Conservation (phyloP, 129 eudicot species). For the Pittosporum tobira region DNA sequence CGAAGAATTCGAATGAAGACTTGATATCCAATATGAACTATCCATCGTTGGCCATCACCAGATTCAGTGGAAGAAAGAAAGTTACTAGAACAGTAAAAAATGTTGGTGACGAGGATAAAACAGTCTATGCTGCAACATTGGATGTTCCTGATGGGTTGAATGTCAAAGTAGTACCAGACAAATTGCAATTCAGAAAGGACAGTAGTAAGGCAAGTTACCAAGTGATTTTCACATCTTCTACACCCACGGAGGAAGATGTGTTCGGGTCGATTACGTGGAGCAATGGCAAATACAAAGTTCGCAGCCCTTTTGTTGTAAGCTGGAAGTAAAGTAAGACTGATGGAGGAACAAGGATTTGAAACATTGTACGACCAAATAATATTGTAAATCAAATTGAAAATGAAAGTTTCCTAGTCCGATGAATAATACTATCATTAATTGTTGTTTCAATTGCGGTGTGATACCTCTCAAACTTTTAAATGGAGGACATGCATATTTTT, state of each 20-base stretch:
- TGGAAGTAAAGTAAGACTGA: too few species aligned
- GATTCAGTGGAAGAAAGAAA: slow-evolving; percentile 16
- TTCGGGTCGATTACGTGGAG: slow-evolving; percentile 76
- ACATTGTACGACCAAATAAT: too few species aligned
- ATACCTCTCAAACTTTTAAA: too few species aligned
- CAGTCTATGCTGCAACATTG: slow-evolving; percentile 35
- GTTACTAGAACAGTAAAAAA: slow-evolving; percentile 50
- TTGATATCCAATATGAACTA: slow-evolving; percentile 55
- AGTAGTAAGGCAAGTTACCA: slow-evolving; percentile 25
- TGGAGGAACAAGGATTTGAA: too few species aligned
- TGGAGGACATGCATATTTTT: too few species aligned
- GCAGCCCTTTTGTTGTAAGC: slow-evolving; percentile 51
- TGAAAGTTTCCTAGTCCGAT: too few species aligned
- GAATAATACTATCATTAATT: too few species aligned
- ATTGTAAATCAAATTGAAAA: too few species aligned
- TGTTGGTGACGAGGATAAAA: slow-evolving; percentile 40
- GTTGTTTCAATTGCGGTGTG: too few species aligned
- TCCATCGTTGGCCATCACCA: slow-evolving; percentile 51
- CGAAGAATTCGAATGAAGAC: slow-evolving; percentile 19
- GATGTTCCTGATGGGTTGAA: slow-evolving; percentile 41
- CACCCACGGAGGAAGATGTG: slow-evolving; percentile 8
- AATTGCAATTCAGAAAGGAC: slow-evolving; percentile 29
- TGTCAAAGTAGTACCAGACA: slow-evolving; percentile 42
- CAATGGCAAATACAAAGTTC: slow-evolving; percentile 44
- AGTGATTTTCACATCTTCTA: slow-evolving; percentile 30